A percentile compares a stretch with the other conserved stretches of the same genome.
phyloP scores from a whole-genome alignment of 1,284 basidiomycete genomes.

The Bondarzewia mesenterica region DNA sequence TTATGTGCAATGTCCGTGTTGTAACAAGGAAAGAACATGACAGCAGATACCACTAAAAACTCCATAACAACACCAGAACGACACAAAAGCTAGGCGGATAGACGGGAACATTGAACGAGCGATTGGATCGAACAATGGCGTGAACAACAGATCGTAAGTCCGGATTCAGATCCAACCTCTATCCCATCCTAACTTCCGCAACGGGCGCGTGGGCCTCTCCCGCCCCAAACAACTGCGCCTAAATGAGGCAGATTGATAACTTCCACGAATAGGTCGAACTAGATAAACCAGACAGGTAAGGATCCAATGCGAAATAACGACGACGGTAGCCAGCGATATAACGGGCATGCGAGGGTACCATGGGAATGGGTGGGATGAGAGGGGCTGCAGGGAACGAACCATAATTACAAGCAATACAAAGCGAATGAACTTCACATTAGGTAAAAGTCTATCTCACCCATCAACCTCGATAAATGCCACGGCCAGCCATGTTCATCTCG shows the following conservation, averaged over 20 bases:
- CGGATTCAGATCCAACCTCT: neutral
- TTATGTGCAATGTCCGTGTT: neutral
- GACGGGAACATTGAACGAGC: neutral
- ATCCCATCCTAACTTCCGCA: neutral
- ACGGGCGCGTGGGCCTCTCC: neutral
- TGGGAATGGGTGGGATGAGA: neutral
- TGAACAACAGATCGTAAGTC: neutral
- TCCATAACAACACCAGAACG: neutral
- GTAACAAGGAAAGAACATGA: neutral
- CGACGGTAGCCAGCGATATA: neutral
- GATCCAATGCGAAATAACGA: neutral
- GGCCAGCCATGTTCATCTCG: slow-evolving; percentile 30
- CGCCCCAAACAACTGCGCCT: neutral
- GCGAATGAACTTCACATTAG: neutral
- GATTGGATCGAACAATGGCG: neutral
- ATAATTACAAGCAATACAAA: neutral
- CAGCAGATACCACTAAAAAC: neutral
- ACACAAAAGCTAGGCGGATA: neutral
- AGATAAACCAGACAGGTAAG: neutral
- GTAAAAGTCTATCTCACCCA: neutral
- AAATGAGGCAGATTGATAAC: neutral
- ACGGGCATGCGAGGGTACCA: neutral
- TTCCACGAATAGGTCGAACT: neutral
- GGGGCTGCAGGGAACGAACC: neutral
- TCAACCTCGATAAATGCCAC: slow-evolving; percentile 31